A percentile compares a stretch with the other conserved stretches of the same genome.
These are phyloP conservation scores for Coelastrella sp. DNA, from an alignment of 139 green algal genomes.

Conservation along the genomic window DNA sequence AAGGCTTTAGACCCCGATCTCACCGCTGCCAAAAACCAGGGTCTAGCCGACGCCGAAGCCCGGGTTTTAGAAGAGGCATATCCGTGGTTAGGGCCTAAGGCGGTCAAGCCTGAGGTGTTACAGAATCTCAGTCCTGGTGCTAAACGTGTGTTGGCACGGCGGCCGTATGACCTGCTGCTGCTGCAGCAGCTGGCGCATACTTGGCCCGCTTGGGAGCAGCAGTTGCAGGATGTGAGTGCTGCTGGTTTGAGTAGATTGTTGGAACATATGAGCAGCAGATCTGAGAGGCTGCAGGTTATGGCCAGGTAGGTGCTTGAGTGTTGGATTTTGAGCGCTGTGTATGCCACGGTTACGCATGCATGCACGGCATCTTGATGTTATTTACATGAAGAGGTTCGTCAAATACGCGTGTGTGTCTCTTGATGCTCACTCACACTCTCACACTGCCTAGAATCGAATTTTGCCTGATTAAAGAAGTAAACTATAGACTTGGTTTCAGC, in stretches of 20 bases:
- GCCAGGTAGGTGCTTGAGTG: neutral
- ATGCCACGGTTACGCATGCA: neutral
- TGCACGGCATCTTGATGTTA: neutral
- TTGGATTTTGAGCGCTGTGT: neutral
- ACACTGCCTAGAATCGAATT: too few relatives aligned
- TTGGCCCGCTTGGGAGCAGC: conserved; percentile 19
- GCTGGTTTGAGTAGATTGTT: neutral
- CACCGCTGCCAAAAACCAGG: neutral
- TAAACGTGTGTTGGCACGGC: neutral
- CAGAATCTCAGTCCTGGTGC: neutral
- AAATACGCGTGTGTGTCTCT: too few relatives aligned
- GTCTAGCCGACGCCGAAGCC: neutral
- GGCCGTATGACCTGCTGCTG: conserved; percentile 1
- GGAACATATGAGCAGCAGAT: neutral
- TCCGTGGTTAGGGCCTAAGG: conserved; percentile 13
- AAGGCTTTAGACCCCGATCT: neutral
- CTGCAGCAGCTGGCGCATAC: conserved; percentile 40
- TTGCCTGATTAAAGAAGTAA: too few relatives aligned
- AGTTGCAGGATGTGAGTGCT: neutral
- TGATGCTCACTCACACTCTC: too few relatives aligned
- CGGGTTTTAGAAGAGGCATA: neutral
- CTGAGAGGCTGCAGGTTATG: conserved; percentile 11
- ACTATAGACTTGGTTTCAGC: neutral
- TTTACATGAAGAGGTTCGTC: too few relatives aligned
- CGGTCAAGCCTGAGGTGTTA: neutral